Percentiles rank a stretch among this genome's conserved stretches.
These are phyloP conservation scores for Fusarium nygamai DNA, from an alignment of 2,329 filamentous ascomycete species.

Conservation along the genomic window DNA sequence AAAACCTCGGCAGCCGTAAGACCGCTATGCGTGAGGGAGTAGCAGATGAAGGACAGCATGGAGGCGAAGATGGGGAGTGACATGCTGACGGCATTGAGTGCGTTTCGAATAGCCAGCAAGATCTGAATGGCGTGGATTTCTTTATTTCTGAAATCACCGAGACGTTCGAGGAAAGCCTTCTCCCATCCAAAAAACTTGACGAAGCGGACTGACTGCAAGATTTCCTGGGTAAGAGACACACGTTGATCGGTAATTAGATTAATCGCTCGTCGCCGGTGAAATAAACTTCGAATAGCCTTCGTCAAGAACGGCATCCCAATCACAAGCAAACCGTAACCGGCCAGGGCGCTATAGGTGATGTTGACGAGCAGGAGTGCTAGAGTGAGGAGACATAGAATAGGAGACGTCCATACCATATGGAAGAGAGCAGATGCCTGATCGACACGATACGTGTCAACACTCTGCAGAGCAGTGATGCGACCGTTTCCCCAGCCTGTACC, in stretches of 20 bases:
- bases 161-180: slow-evolving; percentile 80
- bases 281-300: slow-evolving; percentile 78
- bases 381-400: slow-evolving; percentile 80
- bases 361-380: slow-evolving; percentile 86
- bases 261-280: slow-evolving; percentile 79
- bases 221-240: slow-evolving; percentile 91
- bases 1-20: slow-evolving; percentile 84
- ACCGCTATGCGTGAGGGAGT: slow-evolving; percentile 70
- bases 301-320: slow-evolving; percentile 82
- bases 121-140: slow-evolving; percentile 89
- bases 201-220: slow-evolving; percentile 88
- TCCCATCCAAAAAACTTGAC: slow-evolving; percentile 99
- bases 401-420: slow-evolving; percentile 90
- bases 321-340: slow-evolving; percentile 85
- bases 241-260: slow-evolving; percentile 95
- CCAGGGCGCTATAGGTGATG: slow-evolving; percentile 86
- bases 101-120: slow-evolving; percentile 84
- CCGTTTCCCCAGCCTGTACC: slow-evolving; percentile 92
- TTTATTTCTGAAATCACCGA: slow-evolving; percentile 75
- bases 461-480: slow-evolving; percentile 92
- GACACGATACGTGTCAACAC: slow-evolving; percentile 91
- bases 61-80: slow-evolving; percentile 92
- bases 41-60: slow-evolving; percentile 93
- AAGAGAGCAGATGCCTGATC: slow-evolving; percentile 90
- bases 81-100: slow-evolving; percentile 84